Evolutionary conservation across 1,284 basidiomycete species (phyloP), one percentile per base, ranked within the genome.

Genomic region (Puccinia triticina): DNA sequence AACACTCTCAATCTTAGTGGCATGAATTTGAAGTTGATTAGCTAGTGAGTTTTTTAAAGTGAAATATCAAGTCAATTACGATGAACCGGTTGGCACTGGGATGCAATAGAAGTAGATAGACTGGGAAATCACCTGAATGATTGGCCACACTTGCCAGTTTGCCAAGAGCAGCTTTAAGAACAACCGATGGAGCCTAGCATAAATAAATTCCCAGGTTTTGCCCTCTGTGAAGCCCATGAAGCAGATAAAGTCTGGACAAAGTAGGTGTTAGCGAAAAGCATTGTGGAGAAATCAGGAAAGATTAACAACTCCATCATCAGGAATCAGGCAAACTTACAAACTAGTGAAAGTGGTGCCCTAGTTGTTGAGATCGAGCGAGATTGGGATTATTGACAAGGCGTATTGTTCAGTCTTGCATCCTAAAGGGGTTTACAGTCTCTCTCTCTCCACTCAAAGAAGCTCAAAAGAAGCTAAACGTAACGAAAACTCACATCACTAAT

Each of bases 1-100:
- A 78, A 73, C 77, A 78, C 77, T 78, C 77, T 78, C 64, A 78
- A 55, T 37, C 77, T 34, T 66, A 78, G 29, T 26, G 77, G 77
- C 77, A 57, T 78, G 23, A 67, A 78, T 67, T 69, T 66, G 34
- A 78, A 78, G 50, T 78, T 78, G 2, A 78, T 78, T 37, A 78
- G 64, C 77, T 78, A n/a, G 26, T 34, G 2, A 61, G 21, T 43
- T 26, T 40, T 43, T 23, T 43, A 23, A n/a, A 2, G n/a, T 3
- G 23, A 59, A 14, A 1, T 18, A 26, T 37, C 26, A 34, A 4
- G 46, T 50, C 53, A 37, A 26, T 64, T 29, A 43, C 7, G 43
- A 50, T 50, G 48, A 21, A 43, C 1, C 16, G 50, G 37, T 55
- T 21, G 14, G 12, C 2, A 26, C 5, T 46, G 21, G 29, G 4